A percentile compares a stretch with the other conserved stretches of the same genome.
phyloP scores from a whole-genome alignment of 805 yeast genomes.

The Henningerozyma blattae region DNA sequence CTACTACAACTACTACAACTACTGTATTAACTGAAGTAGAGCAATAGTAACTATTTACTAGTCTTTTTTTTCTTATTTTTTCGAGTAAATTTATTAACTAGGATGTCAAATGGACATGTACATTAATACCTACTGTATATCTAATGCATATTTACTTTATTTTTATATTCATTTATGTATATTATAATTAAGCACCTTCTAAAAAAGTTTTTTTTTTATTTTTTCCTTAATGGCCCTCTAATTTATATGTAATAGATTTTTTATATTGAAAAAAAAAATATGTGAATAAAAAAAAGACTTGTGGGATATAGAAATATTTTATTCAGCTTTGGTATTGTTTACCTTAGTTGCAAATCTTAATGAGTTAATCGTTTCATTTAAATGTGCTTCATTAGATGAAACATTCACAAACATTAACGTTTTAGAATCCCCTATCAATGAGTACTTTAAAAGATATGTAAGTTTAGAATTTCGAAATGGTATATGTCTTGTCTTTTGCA shows the following conservation, averaged over 20 bases:
- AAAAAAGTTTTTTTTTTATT: not conserved
- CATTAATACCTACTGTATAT: no score
- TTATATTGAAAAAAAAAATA: not conserved
- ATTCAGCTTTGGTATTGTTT: slow-evolving; percentile 34
- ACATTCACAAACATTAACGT: slow-evolving; percentile 89
- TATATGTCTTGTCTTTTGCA: slow-evolving; percentile 43
- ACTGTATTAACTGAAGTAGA: no score
- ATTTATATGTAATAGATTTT: not conserved
- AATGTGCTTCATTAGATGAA: slow-evolving; percentile 51
- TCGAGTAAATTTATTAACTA: no score
- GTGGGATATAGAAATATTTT: not conserved
- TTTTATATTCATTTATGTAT: no score
- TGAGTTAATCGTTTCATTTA: slow-evolving; percentile 72
- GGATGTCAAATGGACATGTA: no score
- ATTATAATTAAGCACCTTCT: no score
- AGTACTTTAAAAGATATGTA: slow-evolving; percentile 74
- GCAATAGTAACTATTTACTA: no score
- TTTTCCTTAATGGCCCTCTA: not conserved
- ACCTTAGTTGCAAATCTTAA: slow-evolving; percentile 83
- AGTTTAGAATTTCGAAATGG: slow-evolving; percentile 93
- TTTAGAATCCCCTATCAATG: slow-evolving; percentile 76
- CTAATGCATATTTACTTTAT: no score
- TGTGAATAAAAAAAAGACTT: not conserved
- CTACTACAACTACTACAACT: no score
- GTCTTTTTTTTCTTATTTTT: no score